A percentile compares a stretch with the other conserved stretches of the same genome.
phyloP scores from a whole-genome alignment of 2,329 filamentous ascomycete species.

The Niveomyces coronatus region DNA sequence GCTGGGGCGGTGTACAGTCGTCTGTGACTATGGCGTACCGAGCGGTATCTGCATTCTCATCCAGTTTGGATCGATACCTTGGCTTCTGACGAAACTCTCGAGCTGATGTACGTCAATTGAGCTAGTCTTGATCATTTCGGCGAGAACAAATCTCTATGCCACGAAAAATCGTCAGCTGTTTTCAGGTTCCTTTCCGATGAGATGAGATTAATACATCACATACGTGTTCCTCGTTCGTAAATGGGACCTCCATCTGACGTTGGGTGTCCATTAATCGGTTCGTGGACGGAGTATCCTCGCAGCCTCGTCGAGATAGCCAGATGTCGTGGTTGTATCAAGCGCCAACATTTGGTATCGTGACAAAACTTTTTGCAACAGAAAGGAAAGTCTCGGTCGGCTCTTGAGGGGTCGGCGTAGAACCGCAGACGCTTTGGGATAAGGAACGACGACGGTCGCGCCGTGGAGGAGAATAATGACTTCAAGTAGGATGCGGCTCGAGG shows the following conservation, averaged over 20 bases:
- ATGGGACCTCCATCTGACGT: slow-evolving; percentile 15
- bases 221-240: slow-evolving; percentile 45
- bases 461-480: no score
- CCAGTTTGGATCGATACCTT: slow-evolving; percentile 34
- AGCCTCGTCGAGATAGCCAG: slow-evolving; percentile 1
- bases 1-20: background rate
- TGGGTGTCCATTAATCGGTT: background rate
- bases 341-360: no score
- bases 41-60: slow-evolving; percentile 37
- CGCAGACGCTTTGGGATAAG: no score
- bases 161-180: slow-evolving; percentile 3
- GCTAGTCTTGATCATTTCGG: slow-evolving; percentile 48
- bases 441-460: no score
- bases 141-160: slow-evolving; percentile 45
- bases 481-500: no score
- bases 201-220: slow-evolving; percentile 12
- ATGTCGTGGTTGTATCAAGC: slow-evolving; percentile 1
- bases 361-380: background rate
- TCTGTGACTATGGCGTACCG: slow-evolving; percentile 24
- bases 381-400: no score
- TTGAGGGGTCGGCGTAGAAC: no score
- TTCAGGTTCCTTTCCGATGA: background rate
- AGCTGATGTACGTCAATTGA: slow-evolving; percentile 35
- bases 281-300: background rate
- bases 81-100: slow-evolving; percentile 34